phyloP scores from a whole-genome alignment of 176 grass and related monocot species.

The Chloris gayana region DNA sequence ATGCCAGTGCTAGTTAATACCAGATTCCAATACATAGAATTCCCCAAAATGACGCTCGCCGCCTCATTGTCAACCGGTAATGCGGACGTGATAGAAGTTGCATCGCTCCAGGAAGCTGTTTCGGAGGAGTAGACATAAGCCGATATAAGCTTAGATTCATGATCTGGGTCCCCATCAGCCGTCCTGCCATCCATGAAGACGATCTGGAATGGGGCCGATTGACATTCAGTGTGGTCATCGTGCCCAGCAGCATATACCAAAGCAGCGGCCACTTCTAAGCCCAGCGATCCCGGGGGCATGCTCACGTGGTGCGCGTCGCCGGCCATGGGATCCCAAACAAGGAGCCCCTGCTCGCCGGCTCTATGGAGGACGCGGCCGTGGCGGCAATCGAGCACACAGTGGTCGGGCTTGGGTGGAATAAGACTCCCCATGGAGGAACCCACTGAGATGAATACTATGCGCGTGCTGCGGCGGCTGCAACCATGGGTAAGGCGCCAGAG shows the following conservation, averaged over 20 bases:
- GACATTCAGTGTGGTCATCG: neutral
- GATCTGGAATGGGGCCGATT: neutral
- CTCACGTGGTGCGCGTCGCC: neutral
- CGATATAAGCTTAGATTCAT: neutral
- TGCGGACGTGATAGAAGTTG: neutral
- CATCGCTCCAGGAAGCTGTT: neutral
- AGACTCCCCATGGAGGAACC: neutral
- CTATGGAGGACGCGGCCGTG: neutral
- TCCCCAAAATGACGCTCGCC: neutral
- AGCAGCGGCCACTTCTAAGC: neutral
- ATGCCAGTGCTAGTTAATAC: neutral
- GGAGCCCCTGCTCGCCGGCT: neutral
- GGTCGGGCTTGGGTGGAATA: neutral
- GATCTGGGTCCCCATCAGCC: neutral
- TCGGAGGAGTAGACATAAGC: neutral
- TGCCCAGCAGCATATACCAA: neutral
- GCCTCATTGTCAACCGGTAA: neutral
- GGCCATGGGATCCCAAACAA: slow-evolving; percentile 3
- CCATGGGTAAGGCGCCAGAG: neutral
- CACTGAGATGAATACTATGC: neutral
- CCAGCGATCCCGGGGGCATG: neutral
- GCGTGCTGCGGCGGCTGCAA: neutral
- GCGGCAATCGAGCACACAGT: neutral
- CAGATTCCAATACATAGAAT: neutral
- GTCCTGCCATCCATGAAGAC: neutral